Percentiles rank a stretch among this genome's conserved stretches.
Evolutionary conservation across 2,329 filamentous ascomycete species (phyloP).

Genomic region (Penicillium paneum): DNA sequence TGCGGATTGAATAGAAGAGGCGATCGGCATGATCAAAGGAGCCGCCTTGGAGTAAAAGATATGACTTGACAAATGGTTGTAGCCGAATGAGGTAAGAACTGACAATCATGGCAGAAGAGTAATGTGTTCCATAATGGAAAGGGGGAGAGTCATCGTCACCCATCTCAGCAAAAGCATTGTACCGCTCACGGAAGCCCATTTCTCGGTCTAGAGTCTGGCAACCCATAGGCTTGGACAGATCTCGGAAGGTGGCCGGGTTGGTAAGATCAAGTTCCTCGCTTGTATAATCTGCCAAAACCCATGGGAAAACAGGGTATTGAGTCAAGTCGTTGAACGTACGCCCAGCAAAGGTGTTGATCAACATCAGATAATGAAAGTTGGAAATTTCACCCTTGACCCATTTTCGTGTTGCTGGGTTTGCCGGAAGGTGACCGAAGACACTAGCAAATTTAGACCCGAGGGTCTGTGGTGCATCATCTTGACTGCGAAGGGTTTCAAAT

Average conservation of each 20-base stretch:
- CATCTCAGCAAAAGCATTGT: slow-evolving; percentile 86
- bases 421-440: slow-evolving; percentile 79
- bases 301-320: slow-evolving; percentile 96
- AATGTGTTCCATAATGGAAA: slow-evolving; percentile 97
- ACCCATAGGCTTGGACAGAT: slow-evolving; percentile 94
- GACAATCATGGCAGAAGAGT: slow-evolving; percentile 98
- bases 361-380: slow-evolving; percentile 98
- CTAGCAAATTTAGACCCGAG: slow-evolving; percentile 87
- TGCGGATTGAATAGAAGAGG: slow-evolving; percentile 88
- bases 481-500: slow-evolving; percentile 74
- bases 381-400: slow-evolving; percentile 96
- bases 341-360: slow-evolving; percentile 95
- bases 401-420: slow-evolving; percentile 78
- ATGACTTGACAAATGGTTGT: slow-evolving; percentile 94
- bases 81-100: slow-evolving; percentile 92
- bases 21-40: slow-evolving; percentile 94
- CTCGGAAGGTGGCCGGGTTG: slow-evolving; percentile 80
- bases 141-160: slow-evolving; percentile 70
- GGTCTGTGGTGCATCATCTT: slow-evolving; percentile 61
- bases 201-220: slow-evolving; percentile 77
- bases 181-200: slow-evolving; percentile 76
- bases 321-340: slow-evolving; percentile 97
- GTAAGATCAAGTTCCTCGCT: slow-evolving; percentile 87
- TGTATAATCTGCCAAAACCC: slow-evolving; percentile 93
- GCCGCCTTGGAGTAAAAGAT: slow-evolving; percentile 89